A percentile compares a stretch with the other conserved stretches of the same genome.
These are phyloP conservation scores for Microcyclospora tardicrescens DNA, from an alignment of 2,329 filamentous ascomycete genomes.

Conservation along the genomic window DNA sequence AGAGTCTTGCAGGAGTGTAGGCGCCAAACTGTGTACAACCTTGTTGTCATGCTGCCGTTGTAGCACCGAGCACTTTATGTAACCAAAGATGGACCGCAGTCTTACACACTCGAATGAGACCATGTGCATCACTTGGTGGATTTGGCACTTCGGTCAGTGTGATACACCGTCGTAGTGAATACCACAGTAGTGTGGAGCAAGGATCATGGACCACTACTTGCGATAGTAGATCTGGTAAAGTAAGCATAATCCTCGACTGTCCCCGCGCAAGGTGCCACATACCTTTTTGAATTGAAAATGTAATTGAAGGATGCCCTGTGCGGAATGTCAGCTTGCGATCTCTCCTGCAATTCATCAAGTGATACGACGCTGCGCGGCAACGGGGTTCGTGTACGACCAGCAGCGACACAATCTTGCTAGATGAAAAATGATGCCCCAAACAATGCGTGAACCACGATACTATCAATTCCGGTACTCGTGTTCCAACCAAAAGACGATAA, in stretches of 20 bases:
- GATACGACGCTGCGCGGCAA: no score
- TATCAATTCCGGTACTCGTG: no score
- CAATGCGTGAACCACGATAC: no score
- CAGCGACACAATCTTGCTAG: slow-evolving; percentile 5
- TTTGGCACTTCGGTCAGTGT: no score
- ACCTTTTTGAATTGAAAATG: slow-evolving; percentile 99
- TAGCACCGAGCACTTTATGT: slow-evolving; percentile 1
- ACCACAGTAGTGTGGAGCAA: no score
- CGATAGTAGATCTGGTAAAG: slow-evolving; percentile 33
- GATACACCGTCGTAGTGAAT: no score
- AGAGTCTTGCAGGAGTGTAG: no score
- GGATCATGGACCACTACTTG: slow-evolving; percentile 19
- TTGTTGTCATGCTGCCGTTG: slow-evolving; percentile 4
- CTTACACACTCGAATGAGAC: slow-evolving; percentile 2
- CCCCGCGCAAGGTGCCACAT: slow-evolving; percentile 11
- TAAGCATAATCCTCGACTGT: no score
- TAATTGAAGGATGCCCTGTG: slow-evolving; percentile 79
- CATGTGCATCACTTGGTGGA: no score
- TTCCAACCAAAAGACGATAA: not conserved
- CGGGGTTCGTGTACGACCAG: slow-evolving; percentile 1
- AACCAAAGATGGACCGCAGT: slow-evolving; percentile 6
- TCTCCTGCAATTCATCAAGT: slow-evolving; percentile 1
- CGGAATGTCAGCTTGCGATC: slow-evolving; percentile 19
- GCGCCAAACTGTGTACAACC: no score
- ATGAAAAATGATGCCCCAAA: not conserved